Conservation (phyloP, 805 yeast genomes). For the Wickerhamomyces xylosicus region DNA sequence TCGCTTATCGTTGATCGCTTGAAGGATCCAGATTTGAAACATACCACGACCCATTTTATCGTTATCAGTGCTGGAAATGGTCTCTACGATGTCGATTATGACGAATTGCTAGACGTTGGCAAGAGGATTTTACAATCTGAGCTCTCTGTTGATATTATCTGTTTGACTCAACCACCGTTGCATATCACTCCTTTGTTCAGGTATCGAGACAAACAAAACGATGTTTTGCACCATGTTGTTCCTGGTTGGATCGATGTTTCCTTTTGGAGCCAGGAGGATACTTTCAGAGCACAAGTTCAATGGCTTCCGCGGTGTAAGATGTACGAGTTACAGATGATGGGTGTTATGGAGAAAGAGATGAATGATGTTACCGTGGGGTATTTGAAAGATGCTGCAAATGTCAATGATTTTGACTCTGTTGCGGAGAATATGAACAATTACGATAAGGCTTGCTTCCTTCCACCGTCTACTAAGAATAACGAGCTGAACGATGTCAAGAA, state of each 20-base stretch:
- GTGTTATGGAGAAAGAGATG: conserved; percentile 85
- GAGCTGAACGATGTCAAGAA: conserved; percentile 8
- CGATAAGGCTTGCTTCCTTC: conserved; percentile 45
- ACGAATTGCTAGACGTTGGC: conserved; percentile 64
- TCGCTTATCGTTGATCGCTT: conserved; percentile 70
- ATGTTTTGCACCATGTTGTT: conserved; percentile 56
- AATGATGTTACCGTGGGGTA: conserved; percentile 58
- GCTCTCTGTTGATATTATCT: conserved; percentile 78
- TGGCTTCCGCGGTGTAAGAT: conserved; percentile 96
- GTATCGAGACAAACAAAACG: conserved; percentile 38
- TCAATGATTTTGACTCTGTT: conserved; percentile 26
- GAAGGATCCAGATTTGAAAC: conserved; percentile 75
- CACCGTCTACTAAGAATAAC: conserved; percentile 7
- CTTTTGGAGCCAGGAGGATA: conserved; percentile 55
- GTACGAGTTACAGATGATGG: conserved; percentile 97
- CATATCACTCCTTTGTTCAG: conserved; percentile 88
- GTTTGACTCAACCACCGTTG: conserved; percentile 83
- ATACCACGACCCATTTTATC: conserved; percentile 84
- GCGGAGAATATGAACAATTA: conserved; percentile 56
- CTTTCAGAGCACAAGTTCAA: conserved; percentile 31
- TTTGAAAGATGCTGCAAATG: conserved; percentile 28
- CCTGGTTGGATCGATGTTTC: conserved; percentile 96
- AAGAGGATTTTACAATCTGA: conserved; percentile 69
- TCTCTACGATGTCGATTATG: conserved; percentile 81
- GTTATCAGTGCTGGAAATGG: conserved; percentile 91